Conservation (phyloP, 1,139 yeast species). For the Geotrichum bryndzae region DNA sequence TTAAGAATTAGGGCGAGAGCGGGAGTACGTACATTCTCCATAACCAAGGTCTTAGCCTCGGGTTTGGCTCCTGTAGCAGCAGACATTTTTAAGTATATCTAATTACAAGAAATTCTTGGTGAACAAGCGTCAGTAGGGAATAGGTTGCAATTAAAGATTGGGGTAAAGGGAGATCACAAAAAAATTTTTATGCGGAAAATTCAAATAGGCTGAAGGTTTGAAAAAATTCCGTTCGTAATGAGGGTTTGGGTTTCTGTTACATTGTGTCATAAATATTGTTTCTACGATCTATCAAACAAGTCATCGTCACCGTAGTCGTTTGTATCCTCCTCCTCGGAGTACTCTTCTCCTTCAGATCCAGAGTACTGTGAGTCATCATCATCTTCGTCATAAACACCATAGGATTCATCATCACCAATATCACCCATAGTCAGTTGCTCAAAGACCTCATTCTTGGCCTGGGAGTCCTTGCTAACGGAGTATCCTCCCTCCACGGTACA, state of each 20-base stretch:
- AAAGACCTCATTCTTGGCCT: conserved; percentile 77
- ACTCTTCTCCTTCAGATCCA: conserved; percentile 31
- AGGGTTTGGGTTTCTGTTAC: neutral
- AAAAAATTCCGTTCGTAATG: neutral
- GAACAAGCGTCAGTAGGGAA: neutral
- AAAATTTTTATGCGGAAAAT: neutral
- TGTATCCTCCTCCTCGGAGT: conserved; percentile 25
- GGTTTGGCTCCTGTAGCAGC: conserved; percentile 16
- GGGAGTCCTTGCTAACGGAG: conserved; percentile 42
- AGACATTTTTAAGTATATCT: conserved; percentile 10
- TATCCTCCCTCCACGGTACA: conserved; percentile 83
- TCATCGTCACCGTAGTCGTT: conserved; percentile 37
- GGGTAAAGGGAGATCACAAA: neutral
- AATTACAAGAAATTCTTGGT: neutral
- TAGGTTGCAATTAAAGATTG: neutral
- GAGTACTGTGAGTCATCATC: conserved; percentile 30
- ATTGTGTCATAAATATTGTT: neutral
- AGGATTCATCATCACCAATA: conserved; percentile 34
- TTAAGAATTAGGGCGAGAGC: neutral
- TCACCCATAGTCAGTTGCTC: conserved; percentile 33
- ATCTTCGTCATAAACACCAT: conserved; percentile 24
- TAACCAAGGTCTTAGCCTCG: conserved; percentile 35
- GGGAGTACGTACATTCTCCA: conserved; percentile 37
- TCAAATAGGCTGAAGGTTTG: neutral
- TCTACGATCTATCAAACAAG: conserved; percentile 42